A percentile compares a stretch with the other conserved stretches of the same genome.
These are phyloP conservation scores for Stramenopiles sp. DNA, from an alignment of 352 stramenopile genomes.

Conservation along the genomic window DNA sequence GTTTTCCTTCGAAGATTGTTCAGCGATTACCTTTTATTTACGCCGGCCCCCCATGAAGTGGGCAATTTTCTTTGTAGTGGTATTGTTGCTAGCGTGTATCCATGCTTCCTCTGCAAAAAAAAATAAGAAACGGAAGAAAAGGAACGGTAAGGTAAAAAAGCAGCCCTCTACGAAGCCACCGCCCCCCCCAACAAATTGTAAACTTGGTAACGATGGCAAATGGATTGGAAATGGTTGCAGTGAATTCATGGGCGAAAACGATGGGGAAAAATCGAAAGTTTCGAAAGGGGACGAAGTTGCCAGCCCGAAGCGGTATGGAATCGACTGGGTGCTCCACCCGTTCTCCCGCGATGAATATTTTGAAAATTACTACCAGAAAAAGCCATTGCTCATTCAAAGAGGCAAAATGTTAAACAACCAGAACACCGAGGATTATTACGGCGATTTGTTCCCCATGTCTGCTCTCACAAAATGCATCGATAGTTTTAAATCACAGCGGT, in stretches of 20 bases:
- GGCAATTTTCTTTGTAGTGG: too few species aligned
- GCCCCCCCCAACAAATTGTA: not conserved
- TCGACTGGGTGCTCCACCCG: not conserved
- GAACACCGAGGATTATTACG: not conserved
- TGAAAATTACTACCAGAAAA: not conserved
- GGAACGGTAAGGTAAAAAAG: not conserved
- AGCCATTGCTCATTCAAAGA: not conserved
- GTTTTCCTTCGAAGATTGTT: too few species aligned
- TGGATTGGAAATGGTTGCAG: not conserved
- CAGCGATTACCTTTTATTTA: too few species aligned
- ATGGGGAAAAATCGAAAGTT: not conserved
- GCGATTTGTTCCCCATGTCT: not conserved
- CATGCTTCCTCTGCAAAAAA: too few species aligned
- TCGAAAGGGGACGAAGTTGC: not conserved
- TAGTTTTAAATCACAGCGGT: not conserved
- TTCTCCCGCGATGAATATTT: not conserved
- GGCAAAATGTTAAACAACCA: not conserved
- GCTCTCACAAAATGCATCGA: not conserved
- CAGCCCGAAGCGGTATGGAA: not conserved
- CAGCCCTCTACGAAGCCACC: not conserved
- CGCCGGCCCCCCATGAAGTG: too few species aligned
- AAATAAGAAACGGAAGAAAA: not conserved
- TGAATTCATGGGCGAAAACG: not conserved
- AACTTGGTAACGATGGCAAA: not conserved
- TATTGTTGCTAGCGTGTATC: too few species aligned